Base-by-base conservation (phyloP, 441 rosid species). In the Adansonia rubrostipa region DNA sequence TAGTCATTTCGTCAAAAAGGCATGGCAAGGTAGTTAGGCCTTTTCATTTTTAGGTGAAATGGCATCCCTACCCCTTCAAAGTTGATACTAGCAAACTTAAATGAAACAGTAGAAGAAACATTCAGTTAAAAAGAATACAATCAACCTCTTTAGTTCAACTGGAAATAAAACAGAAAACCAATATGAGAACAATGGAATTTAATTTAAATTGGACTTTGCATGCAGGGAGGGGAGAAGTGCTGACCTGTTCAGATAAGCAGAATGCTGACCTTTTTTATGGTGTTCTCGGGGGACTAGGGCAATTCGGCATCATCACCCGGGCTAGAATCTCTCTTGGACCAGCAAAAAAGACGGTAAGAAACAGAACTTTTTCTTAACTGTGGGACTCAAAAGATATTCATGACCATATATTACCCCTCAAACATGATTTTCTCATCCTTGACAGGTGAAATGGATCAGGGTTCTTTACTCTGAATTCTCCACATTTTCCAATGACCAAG, bases 251-350 rank as follows among this genome's bases (percentile, higher is more conserved):
- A 20, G 88, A 85, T 79, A 82, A 85, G 82, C 84, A 77, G 79
- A 92, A 96, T 77, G 77, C 93, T 48, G 96, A 94, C 75, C 95
- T 94, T 73, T 96, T 94, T 82, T 79, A 90, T 80, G 89, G 91
- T 73, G 92, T 85, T 74, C 92, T 96, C 83, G 98, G 97, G 13
- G 99, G 98, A 74, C 90, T 96, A 56, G 99, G 98, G 53, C 99
- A 96, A 82, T 94, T 92, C 75, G 99, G 99, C 65, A 85, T 96
- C 81, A 94, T 96, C 83, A 93, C 98, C 22, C 83, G 91, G 57
- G 98, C 99, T 14, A 79, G 88, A 73, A 92, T 96, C 13, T 77
- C 92, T 61, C 93, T 94, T 64, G 89, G 82, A 82, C 89, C 88
- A 28, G 96, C 97, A 28, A 85, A 88, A 11, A 74, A 82, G 65